phyloP scores from a whole-genome alignment of 306 rosid genomes.

The Castanea mollissima region DNA sequence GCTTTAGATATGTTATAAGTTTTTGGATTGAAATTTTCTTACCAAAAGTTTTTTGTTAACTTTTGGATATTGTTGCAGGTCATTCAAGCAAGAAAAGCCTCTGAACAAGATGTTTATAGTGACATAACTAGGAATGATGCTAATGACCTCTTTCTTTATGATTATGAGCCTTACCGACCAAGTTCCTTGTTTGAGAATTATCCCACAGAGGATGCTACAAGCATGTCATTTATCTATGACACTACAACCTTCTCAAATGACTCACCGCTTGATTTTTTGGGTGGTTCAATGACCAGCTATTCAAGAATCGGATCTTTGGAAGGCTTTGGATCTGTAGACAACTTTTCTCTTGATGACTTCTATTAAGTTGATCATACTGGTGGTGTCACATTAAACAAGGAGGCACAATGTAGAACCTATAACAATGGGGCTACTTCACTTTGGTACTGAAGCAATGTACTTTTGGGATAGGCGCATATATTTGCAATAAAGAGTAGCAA shows the following conservation, averaged over 20 bases:
- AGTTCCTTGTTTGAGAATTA: conserved; percentile 33
- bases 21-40: background rate
- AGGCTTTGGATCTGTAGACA: conserved; percentile 78
- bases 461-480: background rate
- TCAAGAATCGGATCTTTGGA: conserved; percentile 64
- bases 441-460: background rate
- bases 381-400: conserved; percentile 1
- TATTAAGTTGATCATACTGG: conserved; percentile 27
- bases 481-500: background rate
- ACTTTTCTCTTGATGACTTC: conserved; percentile 83
- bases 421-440: background rate
- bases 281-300: conserved; percentile 71
- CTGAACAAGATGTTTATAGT: conserved; percentile 36
- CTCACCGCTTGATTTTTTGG: conserved; percentile 76
- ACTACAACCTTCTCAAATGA: conserved; percentile 65
- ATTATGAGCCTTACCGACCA: conserved; percentile 46
- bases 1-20: background rate
- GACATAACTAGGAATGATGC: conserved; percentile 20
- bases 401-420: background rate
- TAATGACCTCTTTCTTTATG: conserved; percentile 36
- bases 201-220: conserved; percentile 36
- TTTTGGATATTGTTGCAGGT: conserved; percentile 37
- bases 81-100: conserved; percentile 60
- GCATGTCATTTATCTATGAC: conserved; percentile 78
- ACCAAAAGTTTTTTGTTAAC: background rate